Evolutionary conservation across 2,329 filamentous ascomycete genomes (phyloP), one percentile per base, ranked within the genome.

Genomic region (Aspergillus sojae): DNA sequence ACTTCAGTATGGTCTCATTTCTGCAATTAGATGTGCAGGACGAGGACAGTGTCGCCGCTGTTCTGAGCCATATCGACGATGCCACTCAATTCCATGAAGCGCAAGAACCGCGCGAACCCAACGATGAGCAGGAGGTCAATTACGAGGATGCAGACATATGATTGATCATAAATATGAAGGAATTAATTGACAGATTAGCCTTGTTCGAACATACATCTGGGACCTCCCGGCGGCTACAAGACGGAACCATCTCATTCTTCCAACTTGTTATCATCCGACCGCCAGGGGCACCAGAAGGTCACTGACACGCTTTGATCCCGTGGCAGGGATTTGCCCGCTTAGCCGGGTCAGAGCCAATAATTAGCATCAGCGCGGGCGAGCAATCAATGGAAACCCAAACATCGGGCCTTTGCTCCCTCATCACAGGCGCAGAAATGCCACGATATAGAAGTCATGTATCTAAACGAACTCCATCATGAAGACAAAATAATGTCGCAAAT

Each of bases 1-100:
- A 93, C 78, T 99, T 97, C 80, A 96, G 93, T 81, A 96, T 99
- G 92, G 92, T 99, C 14, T 96, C 92, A 55, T 99, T 97, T 75
- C 83, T 97, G 62, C 92, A 94, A 80, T 83, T 98, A 52, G 92
- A 98, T 74, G 91, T 90, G 32, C 91, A 95, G 68, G 89, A 96
- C 72, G 94, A 98, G 80, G 93, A 98, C 72, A 98, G 94, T 74
- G 89, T 98, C 4, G 90, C 86, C 1, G 89, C 85, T 1, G 90
- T 97, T 30, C 79, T 97, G 70, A 96, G 93, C 82, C 93, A 96
- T 80, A 95, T 97, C 70, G 94, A 97, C 76, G 93, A 97, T 79
- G 91, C 92, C 32, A 95, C 96, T 68, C 94, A 97, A 76, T 97
- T 88, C 77, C 92, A 96, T 74, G 94, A 97, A 77, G 92, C 93